Evolutionary conservation across 23 red algal genomes (phyloP).

Genomic region (Gracilaria gracilis): DNA sequence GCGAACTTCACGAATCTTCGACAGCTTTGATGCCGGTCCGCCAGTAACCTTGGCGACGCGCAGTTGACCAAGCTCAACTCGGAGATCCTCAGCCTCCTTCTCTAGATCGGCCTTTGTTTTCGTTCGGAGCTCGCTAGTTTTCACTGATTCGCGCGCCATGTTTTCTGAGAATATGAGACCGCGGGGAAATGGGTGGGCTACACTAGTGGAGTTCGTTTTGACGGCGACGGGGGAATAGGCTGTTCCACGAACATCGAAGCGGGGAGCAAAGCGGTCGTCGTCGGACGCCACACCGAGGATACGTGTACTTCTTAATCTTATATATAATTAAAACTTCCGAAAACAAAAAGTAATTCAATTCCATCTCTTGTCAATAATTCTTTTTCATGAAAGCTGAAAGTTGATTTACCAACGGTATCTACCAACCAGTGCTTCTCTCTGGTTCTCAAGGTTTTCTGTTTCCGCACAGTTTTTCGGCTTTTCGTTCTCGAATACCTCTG

Average conservation of each 20-base stretch:
- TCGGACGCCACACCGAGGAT: not conserved
- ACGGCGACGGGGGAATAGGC: not conserved
- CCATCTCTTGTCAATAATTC: too few species aligned
- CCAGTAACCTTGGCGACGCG: conserved; percentile 94
- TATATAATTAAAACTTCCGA: too few species aligned
- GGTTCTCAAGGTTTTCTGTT: too few species aligned
- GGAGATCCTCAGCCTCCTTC: conserved; percentile 84
- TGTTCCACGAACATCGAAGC: not conserved
- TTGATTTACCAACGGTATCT: too few species aligned
- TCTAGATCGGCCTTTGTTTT: conserved; percentile 85
- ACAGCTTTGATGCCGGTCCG: conserved; percentile 86
- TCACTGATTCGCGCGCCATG: conserved; percentile 61
- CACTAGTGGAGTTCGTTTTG: too few species aligned
- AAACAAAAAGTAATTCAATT: too few species aligned
- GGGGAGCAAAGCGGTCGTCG: not conserved
- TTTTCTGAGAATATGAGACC: not conserved
- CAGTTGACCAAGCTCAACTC: conserved; percentile 89
- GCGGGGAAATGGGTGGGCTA: not conserved
- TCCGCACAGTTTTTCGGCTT: too few species aligned
- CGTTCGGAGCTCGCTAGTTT: conserved; percentile 74
- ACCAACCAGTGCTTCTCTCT: too few species aligned
- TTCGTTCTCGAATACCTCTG: too few species aligned
- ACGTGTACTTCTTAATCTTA: conserved; percentile 7
- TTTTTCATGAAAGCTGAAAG: too few species aligned
- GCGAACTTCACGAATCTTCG: conserved; percentile 94